Evolutionary conservation across 305 asterid genomes (phyloP).

Genomic region (Fraxinus baroniana): DNA sequence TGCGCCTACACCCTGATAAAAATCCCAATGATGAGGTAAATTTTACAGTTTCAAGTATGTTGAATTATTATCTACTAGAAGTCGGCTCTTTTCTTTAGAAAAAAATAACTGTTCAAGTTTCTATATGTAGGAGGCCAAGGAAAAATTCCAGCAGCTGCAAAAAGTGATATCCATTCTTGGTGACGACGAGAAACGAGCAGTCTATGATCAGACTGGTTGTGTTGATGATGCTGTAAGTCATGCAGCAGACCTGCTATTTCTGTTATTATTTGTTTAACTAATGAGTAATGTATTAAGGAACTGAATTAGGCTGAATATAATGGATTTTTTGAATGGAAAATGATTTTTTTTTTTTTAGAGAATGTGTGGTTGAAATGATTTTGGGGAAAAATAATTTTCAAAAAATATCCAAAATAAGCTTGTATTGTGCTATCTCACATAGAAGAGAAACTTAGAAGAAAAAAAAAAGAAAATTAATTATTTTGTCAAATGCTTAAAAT

Average conservation of each 20-base stretch:
- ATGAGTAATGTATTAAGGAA: not conserved
- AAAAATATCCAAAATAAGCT: not conserved
- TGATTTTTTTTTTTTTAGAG: not conserved
- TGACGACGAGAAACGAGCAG: slow-evolving; percentile 89
- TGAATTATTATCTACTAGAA: slow-evolving; percentile 7
- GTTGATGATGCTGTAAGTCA: slow-evolving; percentile 89
- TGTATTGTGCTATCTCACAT: not conserved
- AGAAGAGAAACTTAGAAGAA: not conserved
- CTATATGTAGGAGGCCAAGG: slow-evolving; percentile 73
- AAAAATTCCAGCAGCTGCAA: slow-evolving; percentile 92
- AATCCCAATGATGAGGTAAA: slow-evolving; percentile 82
- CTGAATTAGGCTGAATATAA: not conserved
- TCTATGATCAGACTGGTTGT: slow-evolving; percentile 94
- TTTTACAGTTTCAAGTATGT: slow-evolving; percentile 1
- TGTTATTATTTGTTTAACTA: slow-evolving; percentile 2
- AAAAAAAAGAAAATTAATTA: not conserved
- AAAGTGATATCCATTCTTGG: slow-evolving; percentile 89
- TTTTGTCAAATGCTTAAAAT: not conserved
- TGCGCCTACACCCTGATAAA: slow-evolving; percentile 87
- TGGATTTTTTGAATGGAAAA: not conserved
- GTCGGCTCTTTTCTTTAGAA: not conserved
- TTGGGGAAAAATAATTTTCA: not conserved
- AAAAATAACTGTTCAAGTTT: slow-evolving; percentile 1
- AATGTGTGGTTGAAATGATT: not conserved
- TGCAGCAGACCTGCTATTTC: not conserved